Evolutionary conservation across 805 yeast species (phyloP).

Genomic region (Torulaspora delbrueckii): DNA sequence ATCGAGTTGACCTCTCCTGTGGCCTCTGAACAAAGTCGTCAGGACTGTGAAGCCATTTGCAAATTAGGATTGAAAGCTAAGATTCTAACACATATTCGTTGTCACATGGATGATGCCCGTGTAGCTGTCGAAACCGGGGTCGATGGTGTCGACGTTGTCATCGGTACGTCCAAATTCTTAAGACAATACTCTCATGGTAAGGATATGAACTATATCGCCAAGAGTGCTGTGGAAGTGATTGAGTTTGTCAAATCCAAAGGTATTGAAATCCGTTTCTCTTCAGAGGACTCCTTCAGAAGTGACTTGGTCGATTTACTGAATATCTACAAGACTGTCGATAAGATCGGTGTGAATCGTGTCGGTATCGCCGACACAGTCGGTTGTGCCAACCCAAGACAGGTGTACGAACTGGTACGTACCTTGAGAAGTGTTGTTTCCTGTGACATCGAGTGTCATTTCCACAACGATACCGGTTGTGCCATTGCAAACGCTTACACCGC

Average conservation of each 20-base stretch:
- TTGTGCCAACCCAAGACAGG: constrained; percentile 98
- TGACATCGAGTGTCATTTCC: constrained; percentile 98
- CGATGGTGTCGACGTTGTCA: constrained; percentile 97
- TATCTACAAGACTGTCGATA: constrained; percentile 93
- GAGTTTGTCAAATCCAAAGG: constrained; percentile 96
- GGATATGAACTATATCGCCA: constrained; percentile 96
- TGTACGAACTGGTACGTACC: constrained; percentile 91
- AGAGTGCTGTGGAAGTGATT: constrained; percentile 92
- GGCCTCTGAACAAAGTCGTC: constrained; percentile 89
- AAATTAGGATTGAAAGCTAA: constrained; percentile 94
- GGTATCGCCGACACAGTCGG: constrained; percentile 99
- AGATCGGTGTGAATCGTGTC: constrained; percentile 96
- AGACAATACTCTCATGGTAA: constrained; percentile 96
- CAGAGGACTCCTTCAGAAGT: constrained; percentile 96
- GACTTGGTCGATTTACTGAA: constrained; percentile 92
- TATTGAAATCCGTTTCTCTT: constrained; percentile 92
- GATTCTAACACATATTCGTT: constrained; percentile 92
- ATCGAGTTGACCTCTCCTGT: constrained; percentile 97
- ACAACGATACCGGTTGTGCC: constrained; percentile 98
- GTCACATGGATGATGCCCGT: constrained; percentile 98
- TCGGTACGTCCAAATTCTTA: constrained; percentile 93
- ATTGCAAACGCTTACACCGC: constrained; percentile 98
- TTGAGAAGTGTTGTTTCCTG: constrained; percentile 89
- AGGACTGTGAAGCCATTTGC: constrained; percentile 97
- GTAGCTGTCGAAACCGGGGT: constrained; percentile 98